Conservation (phyloP, 2,329 filamentous ascomycete genomes). For the Phyllosticta ampelicida region DNA sequence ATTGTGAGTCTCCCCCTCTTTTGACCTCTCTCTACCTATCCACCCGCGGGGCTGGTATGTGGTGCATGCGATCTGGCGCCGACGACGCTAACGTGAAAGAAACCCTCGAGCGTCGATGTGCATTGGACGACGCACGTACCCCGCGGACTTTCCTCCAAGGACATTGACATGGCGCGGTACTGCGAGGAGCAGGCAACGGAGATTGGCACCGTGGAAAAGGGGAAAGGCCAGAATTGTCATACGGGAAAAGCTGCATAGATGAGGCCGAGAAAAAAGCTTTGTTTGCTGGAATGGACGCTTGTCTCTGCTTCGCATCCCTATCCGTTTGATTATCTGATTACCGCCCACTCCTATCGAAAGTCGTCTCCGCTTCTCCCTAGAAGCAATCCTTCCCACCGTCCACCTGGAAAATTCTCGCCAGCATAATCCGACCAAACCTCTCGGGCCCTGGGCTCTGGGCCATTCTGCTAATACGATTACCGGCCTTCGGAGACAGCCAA, state of each 20-base stretch:
- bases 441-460: constrained; percentile 57
- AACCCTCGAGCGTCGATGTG: constrained; percentile 11
- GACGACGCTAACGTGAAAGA: neutral
- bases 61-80: neutral
- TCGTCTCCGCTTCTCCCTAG: no score
- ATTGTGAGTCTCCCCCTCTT: neutral
- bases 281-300: no score
- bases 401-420: constrained; percentile 50
- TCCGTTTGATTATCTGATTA: no score
- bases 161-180: constrained; percentile 12
- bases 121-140: constrained; percentile 14
- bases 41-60: neutral
- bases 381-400: no score
- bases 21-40: neutral
- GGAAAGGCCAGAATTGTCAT: neutral
- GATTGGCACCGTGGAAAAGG: constrained; percentile 11
- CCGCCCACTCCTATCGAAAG: no score
- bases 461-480: constrained; percentile 72
- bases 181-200: constrained; percentile 12
- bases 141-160: constrained; percentile 12
- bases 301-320: no score
- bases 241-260: neutral
- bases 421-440: constrained; percentile 53
- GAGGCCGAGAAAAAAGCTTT: no score
- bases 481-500: constrained; percentile 64